Percentiles rank a stretch among this genome's conserved stretches.
phyloP scores from a whole-genome alignment of 192 early-diverging fungal genomes.

The Backusella circina region DNA sequence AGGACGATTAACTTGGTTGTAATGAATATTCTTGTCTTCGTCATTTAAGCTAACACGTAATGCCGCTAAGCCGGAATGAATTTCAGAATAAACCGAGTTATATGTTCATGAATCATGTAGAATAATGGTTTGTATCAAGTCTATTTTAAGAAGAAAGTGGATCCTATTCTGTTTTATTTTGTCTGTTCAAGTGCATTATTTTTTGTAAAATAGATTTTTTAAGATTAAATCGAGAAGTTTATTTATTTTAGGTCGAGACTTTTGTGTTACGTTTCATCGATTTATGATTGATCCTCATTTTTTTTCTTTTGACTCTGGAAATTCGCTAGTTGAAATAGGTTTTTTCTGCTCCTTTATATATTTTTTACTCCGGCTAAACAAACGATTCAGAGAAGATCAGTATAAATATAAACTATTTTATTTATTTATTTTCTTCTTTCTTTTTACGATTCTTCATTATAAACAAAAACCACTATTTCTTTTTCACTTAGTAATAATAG shows the following conservation, averaged over 20 bases:
- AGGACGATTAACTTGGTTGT: not conserved
- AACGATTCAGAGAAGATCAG: not conserved
- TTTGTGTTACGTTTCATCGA: not conserved
- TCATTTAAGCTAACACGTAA: not conserved
- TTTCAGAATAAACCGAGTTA: not conserved
- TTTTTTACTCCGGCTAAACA: conserved; percentile 3
- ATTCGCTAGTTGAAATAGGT: not conserved
- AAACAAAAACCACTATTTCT: not conserved
- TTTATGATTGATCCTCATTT: not conserved
- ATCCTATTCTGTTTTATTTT: not conserved
- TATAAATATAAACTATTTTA: not conserved
- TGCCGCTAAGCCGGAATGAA: not conserved
- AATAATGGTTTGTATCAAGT: not conserved
- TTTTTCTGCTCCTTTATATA: not conserved
- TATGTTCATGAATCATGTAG: not conserved
- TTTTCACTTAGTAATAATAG: not conserved
- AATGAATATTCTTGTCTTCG: not conserved
- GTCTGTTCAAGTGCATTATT: not conserved
- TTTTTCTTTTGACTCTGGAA: not conserved
- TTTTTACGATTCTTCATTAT: not conserved
- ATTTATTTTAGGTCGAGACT: not conserved
- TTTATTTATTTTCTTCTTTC: not conserved
- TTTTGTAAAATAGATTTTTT: not conserved
- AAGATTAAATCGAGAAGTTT: not conserved
- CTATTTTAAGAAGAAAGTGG: not conserved